Evolutionary conservation across 1,284 basidiomycete species (phyloP), one percentile per base, ranked within the genome.

Genomic region (Termitomyces sp.): DNA sequence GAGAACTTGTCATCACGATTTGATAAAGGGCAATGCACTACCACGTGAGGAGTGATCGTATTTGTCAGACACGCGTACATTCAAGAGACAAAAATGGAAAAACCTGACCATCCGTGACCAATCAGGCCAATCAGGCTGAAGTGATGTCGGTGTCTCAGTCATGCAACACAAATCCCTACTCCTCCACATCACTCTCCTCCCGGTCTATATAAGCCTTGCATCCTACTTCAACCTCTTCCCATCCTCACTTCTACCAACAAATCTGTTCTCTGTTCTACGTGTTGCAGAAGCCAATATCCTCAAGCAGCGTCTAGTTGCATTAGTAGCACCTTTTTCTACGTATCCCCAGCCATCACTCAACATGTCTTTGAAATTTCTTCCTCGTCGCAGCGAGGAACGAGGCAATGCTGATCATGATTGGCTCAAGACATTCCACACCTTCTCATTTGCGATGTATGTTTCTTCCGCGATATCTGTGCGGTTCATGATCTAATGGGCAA

Each of bases 391-490:
- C 63, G 65, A 83, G 54, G 82, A 87, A 46, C 80, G 93, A 41
- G 92, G 92, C 7, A 72, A 88, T 52, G 89, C 88, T 12, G 83
- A 96, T 67, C 92, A 94, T 63, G 84, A 84, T 21, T 98, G 94
- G 94, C 76, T 98, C 47, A 94, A 94, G 78, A 88, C 88, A 0
- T 92, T 93, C 77, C 90, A 93, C 63, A 89, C 91, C 0, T 94
- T 92, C 68, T 83, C 84, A 6, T 94, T 95, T 65, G 88, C 92
- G 1, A 71, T 71, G 86, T 87, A 66, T 50, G 83, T 76, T 31
- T 42, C 31, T 17, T 52, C 30, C 30, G 38, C 8, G 10, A 38
- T 28, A n/a, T 38, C 12, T 7, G 2, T 8, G 0, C 5, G 31
- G 9, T 12, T n/a, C 17, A 39, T 3, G 38, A 4, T 39, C 9